Base-by-base conservation (phyloP, 2,329 filamentous ascomycete species). In the Zymoseptoria passerinii region DNA sequence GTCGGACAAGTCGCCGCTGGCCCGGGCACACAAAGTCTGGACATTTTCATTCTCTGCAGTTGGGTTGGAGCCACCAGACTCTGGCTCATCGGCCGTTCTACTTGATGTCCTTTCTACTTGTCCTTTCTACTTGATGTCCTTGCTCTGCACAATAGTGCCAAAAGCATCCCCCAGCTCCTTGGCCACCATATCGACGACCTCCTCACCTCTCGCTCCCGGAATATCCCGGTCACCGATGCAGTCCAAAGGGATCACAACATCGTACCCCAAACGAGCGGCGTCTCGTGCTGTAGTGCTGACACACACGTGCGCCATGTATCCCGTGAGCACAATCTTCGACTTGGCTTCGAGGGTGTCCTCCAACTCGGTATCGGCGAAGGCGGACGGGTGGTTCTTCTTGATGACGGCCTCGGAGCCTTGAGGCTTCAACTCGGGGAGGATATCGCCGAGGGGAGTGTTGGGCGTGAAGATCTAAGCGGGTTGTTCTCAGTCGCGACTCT, bases 401-500 rank as follows among this genome's bases (percentile, higher is more conserved):
- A 89, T 74, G 1, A 83, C 69, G 66, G 81, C 81, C 70, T 89
- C 86, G 58, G 78, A 67, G 0, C 76, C 70, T 61, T 74, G 69
- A 0, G 85, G 80, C 28, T 73, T 77, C 48, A 88, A 71, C 64
- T 86, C 83, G 0, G 79, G 74, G 61, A 88, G 86, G 60, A 84
- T 82, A 44, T 82, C 74, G 0, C 81, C 84, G 4, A 89, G 74
- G 4, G 75, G 67, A 0, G 84, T 88, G 3, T 75, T 76, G 0
- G 83, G 81, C 0, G 85, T 88, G 71, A 89, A 89, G 3, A 89
- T n/a, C n/a, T n/a, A n/a, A n/a, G n/a, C n/a, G n/a, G n/a, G n/a
- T n/a, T n/a, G n/a, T n/a, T n/a, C n/a, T n/a, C n/a, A n/a, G n/a
- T n/a, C n/a, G n/a, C n/a, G n/a, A n/a, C n/a, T n/a, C n/a, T n/a